Evolutionary conservation across 768 basidiomycete species (phyloP).

Genomic region (Termitomyces sp.): DNA sequence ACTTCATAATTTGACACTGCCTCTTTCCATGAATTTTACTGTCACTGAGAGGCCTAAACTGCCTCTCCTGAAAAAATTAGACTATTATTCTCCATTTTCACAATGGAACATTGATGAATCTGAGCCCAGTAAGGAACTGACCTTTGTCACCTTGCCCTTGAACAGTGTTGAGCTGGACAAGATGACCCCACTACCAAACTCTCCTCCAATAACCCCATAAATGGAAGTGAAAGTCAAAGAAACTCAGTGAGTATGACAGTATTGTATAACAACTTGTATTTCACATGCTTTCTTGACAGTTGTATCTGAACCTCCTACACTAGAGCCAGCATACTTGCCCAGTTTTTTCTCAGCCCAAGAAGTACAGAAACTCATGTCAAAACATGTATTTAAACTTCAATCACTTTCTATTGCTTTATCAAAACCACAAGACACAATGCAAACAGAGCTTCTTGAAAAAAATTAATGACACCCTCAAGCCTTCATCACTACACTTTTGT

Average conservation of each 20-base stretch:
- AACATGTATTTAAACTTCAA: neutral
- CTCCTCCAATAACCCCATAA: neutral
- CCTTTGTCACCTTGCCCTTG: neutral
- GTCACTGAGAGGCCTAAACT: no score
- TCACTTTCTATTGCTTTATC: neutral
- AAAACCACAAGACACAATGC: neutral
- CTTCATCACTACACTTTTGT: neutral
- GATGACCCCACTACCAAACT: neutral
- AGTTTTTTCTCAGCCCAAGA: neutral
- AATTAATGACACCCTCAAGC: neutral
- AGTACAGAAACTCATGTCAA: neutral
- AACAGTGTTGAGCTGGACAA: neutral
- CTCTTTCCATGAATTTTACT: no score
- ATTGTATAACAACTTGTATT: neutral
- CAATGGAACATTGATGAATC: no score
- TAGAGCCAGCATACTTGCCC: neutral
- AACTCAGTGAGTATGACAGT: neutral
- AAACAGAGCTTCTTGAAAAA: constrained; percentile 1
- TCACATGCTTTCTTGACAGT: neutral
- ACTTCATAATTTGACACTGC: no score
- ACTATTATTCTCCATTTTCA: no score
- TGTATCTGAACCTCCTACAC: neutral
- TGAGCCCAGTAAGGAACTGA: neutral
- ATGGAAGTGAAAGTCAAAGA: neutral
- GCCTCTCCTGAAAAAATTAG: no score